These are phyloP conservation scores for Proliferodiscus dingleyae DNA, from an alignment of 2,329 filamentous ascomycete species.

Conservation along the genomic window DNA sequence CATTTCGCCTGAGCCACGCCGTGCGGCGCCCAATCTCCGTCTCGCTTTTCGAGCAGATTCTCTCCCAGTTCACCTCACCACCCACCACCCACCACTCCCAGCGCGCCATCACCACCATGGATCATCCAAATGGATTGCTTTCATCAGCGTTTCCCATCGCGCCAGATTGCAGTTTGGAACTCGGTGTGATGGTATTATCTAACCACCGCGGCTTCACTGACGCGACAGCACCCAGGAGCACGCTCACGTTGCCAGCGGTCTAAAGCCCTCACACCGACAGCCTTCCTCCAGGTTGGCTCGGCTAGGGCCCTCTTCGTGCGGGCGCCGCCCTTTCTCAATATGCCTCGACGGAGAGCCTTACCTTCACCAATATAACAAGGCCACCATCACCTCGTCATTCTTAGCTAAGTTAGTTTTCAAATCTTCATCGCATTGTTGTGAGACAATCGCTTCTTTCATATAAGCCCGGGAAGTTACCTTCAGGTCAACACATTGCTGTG, in stretches of 20 bases:
- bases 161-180: not conserved
- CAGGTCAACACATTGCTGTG: not conserved
- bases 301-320: conserved; percentile 5
- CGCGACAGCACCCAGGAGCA: not conserved
- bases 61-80: too few relatives aligned
- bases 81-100: too few relatives aligned
- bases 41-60: not conserved
- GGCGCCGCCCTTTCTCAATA: not conserved
- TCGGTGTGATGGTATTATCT: not conserved
- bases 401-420: conserved; percentile 1
- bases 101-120: not conserved
- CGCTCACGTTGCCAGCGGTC: not conserved
- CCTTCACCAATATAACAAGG: not conserved
- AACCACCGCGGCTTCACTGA: not conserved
- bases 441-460: not conserved
- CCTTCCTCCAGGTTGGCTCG: conserved; percentile 10
- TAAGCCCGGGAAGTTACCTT: not conserved
- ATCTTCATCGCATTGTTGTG: not conserved
- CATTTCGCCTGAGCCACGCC: too few relatives aligned
- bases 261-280: conserved; percentile 12
- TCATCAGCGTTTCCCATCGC: not conserved
- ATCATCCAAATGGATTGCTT: not conserved
- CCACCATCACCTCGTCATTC: not conserved
- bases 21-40: too few relatives aligned
- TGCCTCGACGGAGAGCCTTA: not conserved